Evolutionary conservation across 2,329 filamentous ascomycete genomes (phyloP), one percentile per base, ranked within the genome.

Genomic region (Botryotinia globosa): DNA sequence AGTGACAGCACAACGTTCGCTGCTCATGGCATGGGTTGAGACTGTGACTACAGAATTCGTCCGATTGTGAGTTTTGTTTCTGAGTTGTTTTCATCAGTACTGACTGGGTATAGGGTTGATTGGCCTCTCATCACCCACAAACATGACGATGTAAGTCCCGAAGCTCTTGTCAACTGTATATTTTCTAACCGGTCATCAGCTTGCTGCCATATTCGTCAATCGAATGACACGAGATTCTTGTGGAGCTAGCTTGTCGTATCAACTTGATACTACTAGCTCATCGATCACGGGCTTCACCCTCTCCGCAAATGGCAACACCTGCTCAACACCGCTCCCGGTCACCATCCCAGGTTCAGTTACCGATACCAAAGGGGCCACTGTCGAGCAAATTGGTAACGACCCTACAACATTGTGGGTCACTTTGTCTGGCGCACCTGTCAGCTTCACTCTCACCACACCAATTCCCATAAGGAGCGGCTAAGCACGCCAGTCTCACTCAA

Each of bases 101-200:
- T 66, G 29, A 65, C 44, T 22, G 4, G 12, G 18, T 45, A 51
- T 48, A 75, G 54, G 75, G 74, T 78, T n/a, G 74, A 76, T 79
- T 89, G 87, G 87, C 86, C 87, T 2, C 77, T 89, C 44, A 81
- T 85, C 39, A 85, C 85, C 3, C 80, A 86, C 72, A 89, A 86
- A 74, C 88, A 89, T 72, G 84, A 88, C 74, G 85, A 89, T 77
- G 82, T 86, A 76, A 86, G 84, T 18, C n/a, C 25, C 20, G 29
- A 16, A 20, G 9, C 34, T 37, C 9, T 16, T 45, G 8, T 58
- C 58, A 62, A 56, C 37, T 37, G 29, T 63, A 54, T 48, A 22
- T 44, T 44, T 32, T 45, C 74, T 75, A 74, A 77, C 54, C 37
- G 12, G 16, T 39, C 3, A 39, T 34, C 39, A 72, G 70, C 62